phyloP scores from a whole-genome alignment of 495 filamentous ascomycete species.

The Thermochaetoides thermophila region DNA sequence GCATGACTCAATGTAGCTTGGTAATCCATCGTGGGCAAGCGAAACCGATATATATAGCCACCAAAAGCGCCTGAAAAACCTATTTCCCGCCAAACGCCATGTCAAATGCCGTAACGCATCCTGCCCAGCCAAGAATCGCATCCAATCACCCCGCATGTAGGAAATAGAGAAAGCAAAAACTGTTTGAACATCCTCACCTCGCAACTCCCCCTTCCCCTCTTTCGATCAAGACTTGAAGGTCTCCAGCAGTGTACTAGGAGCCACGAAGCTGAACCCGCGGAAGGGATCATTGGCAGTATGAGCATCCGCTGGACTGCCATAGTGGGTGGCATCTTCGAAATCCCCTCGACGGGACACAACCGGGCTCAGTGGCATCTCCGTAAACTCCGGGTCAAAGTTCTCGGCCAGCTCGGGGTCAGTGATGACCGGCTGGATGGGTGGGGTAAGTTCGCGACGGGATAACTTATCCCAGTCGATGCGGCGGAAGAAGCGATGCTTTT shows the following conservation, averaged over 20 bases:
- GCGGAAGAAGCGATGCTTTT: slow-evolving; percentile 89
- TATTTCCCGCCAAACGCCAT: too few relatives aligned
- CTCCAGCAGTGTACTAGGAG: slow-evolving; percentile 72
- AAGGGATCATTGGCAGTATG: slow-evolving; percentile 54
- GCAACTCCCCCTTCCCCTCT: slow-evolving; percentile 1
- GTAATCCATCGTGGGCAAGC: too few relatives aligned
- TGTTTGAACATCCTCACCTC: background rate
- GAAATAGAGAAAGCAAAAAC: too few relatives aligned
- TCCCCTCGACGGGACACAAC: slow-evolving; percentile 25
- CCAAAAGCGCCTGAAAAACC: too few relatives aligned
- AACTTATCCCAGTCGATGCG: slow-evolving; percentile 87
- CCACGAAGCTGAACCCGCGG: slow-evolving; percentile 93
- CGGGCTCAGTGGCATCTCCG: slow-evolving; percentile 65
- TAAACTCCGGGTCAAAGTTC: slow-evolving; percentile 86
- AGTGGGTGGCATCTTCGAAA: slow-evolving; percentile 19
- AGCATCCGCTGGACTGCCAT: slow-evolving; percentile 19
- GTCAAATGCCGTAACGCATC: too few relatives aligned
- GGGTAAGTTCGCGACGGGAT: slow-evolving; percentile 58
- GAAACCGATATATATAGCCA: too few relatives aligned
- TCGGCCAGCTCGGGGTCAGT: slow-evolving; percentile 91
- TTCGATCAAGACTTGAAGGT: slow-evolving; percentile 19
- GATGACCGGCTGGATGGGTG: slow-evolving; percentile 82
- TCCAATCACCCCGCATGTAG: too few relatives aligned
- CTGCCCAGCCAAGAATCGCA: too few relatives aligned
- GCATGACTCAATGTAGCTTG: too few relatives aligned